Evolutionary conservation across 441 rosid genomes (phyloP).

Genomic region (Daphne laureola): DNA sequence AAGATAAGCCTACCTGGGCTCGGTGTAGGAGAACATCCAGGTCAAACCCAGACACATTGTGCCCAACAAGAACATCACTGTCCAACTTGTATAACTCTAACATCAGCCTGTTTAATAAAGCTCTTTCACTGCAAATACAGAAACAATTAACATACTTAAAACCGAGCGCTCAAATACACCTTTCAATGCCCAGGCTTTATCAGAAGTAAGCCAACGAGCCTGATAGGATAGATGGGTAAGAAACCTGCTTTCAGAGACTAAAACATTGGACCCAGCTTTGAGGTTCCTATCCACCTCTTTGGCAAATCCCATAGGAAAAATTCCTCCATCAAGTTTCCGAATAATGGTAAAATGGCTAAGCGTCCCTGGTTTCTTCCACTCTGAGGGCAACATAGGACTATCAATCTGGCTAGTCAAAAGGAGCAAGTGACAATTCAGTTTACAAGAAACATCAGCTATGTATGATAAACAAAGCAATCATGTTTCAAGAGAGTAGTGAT

Average conservation of each 20-base stretch:
- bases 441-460: slow-evolving; percentile 12
- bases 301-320: slow-evolving; percentile 86
- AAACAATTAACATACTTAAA: slow-evolving; percentile 9
- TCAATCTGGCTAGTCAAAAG: slow-evolving; percentile 65
- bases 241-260: slow-evolving; percentile 78
- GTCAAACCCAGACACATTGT: slow-evolving; percentile 97
- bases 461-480: background rate
- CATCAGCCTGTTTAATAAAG: slow-evolving; percentile 83
- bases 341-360: slow-evolving; percentile 83
- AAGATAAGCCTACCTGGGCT: slow-evolving; percentile 52
- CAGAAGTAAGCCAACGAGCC: slow-evolving; percentile 12
- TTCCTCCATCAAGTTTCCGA: slow-evolving; percentile 87
- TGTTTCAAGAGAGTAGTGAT: background rate
- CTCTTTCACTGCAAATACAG: slow-evolving; percentile 71
- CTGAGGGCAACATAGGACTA: slow-evolving; percentile 80
- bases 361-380: slow-evolving; percentile 74
- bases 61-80: slow-evolving; percentile 93
- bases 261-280: slow-evolving; percentile 68
- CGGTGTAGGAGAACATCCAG: slow-evolving; percentile 91
- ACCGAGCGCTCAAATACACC: background rate
- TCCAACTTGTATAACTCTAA: slow-evolving; percentile 77
- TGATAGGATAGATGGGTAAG: slow-evolving; percentile 13
- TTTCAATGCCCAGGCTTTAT: slow-evolving; percentile 4
- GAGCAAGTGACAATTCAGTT: slow-evolving; percentile 9
- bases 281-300: slow-evolving; percentile 83